Conservation (phyloP, 2,329 filamentous ascomycete species). For the Calycina herbarum region DNA sequence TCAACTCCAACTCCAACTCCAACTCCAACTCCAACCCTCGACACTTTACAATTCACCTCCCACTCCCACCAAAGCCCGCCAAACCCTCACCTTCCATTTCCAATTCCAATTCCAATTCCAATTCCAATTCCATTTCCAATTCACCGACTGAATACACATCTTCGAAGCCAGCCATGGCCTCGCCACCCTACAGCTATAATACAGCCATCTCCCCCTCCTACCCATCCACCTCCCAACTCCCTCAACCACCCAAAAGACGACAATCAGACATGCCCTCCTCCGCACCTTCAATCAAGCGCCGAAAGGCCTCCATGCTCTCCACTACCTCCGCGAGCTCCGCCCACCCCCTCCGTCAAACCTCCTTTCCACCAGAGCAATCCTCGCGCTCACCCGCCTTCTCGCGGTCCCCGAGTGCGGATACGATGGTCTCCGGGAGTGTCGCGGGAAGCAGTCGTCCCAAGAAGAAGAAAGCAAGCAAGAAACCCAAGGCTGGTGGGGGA, state of each 20-base stretch:
- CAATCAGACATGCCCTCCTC: constrained; percentile 53
- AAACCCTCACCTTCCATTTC: background rate
- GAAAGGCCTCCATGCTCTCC: constrained; percentile 68
- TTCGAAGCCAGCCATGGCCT: constrained; percentile 31
- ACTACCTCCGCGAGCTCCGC: constrained; percentile 51
- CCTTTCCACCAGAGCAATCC: constrained; percentile 68
- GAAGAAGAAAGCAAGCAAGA: constrained; percentile 59
- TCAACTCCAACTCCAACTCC: background rate
- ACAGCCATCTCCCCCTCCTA: constrained; percentile 53
- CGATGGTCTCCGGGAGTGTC: constrained; percentile 60
- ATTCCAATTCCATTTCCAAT: background rate
- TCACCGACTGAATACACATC: background rate
- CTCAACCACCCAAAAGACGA: constrained; percentile 64
- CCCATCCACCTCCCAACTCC: constrained; percentile 51
- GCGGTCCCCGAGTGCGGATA: constrained; percentile 67
- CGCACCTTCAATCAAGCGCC: constrained; percentile 58
- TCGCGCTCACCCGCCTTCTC: constrained; percentile 45
- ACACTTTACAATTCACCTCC: background rate
- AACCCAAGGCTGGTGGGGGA: constrained; percentile 58
- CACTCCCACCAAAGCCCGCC: background rate
- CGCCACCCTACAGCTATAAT: constrained; percentile 31
- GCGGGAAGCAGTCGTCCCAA: constrained; percentile 49
- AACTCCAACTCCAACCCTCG: background rate
- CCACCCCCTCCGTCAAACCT: constrained; percentile 77
- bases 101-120: background rate